Percentiles rank a stretch among this genome's conserved stretches.
Conservation (phyloP, 345 rosid species). For the Arabidopsis arenosa region DNA sequence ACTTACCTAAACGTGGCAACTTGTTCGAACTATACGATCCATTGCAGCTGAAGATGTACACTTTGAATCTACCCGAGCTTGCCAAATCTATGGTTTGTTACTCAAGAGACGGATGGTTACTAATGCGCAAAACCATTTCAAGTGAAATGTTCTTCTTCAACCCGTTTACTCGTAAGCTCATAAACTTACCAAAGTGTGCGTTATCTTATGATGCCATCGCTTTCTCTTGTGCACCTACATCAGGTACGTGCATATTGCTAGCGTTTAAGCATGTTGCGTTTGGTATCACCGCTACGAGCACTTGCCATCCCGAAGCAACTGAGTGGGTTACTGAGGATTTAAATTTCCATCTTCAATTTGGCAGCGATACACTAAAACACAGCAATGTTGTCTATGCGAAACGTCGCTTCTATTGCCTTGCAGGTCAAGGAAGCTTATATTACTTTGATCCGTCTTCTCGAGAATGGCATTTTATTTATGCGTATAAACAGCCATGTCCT, state of each 20-base stretch:
- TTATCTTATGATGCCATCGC: slow-evolving; percentile 65
- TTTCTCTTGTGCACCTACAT: slow-evolving; percentile 71
- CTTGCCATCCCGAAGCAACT: slow-evolving; percentile 55
- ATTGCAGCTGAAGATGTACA: slow-evolving; percentile 53
- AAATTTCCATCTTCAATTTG: not conserved
- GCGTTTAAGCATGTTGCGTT: slow-evolving; percentile 53
- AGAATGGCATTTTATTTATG: not conserved
- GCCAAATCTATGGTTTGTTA: slow-evolving; percentile 63
- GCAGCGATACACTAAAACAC: not conserved
- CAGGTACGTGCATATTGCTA: slow-evolving; percentile 55
- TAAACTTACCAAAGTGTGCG: slow-evolving; percentile 62
- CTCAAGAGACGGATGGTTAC: slow-evolving; percentile 75
- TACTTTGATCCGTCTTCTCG: slow-evolving; percentile 15
- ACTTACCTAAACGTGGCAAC: slow-evolving; percentile 64
- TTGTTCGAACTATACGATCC: slow-evolving; percentile 70
- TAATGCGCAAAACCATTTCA: slow-evolving; percentile 53
- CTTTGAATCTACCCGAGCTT: slow-evolving; percentile 64
- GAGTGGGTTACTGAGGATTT: slow-evolving; percentile 56
- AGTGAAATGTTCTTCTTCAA: slow-evolving; percentile 64
- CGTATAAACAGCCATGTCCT: not conserved
- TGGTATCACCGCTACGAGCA: slow-evolving; percentile 56
- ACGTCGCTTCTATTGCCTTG: slow-evolving; percentile 24
- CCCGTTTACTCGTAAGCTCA: slow-evolving; percentile 58
- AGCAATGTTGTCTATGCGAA: slow-evolving; percentile 27
- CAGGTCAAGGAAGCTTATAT: not conserved